phyloP scores from a whole-genome alignment of 2,329 filamentous ascomycete species.

The Ophiostoma sp. region DNA sequence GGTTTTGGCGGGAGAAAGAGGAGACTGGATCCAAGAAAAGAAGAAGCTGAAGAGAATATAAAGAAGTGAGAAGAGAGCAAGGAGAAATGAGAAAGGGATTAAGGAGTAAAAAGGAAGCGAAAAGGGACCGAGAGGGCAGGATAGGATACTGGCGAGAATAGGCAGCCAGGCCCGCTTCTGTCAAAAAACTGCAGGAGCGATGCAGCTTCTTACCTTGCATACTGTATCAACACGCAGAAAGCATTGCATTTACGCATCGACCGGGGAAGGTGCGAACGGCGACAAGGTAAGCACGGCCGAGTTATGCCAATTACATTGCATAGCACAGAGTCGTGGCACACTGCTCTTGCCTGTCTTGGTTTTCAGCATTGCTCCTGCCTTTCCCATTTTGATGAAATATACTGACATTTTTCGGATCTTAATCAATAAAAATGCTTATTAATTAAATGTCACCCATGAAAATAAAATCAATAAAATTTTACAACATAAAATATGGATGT shows the following conservation, averaged over 20 bases:
- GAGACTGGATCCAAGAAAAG: not conserved
- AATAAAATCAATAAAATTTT: not conserved
- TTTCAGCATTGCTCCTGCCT: not conserved
- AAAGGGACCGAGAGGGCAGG: not conserved
- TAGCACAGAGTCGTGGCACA: not conserved
- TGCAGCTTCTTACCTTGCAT: conserved; percentile 8
- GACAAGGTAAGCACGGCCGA: not conserved
- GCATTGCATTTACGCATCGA: not conserved
- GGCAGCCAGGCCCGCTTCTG: conserved; percentile 9
- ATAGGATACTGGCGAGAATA: not conserved
- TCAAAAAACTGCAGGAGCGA: conserved; percentile 14
- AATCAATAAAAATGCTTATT: not conserved
- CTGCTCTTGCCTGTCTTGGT: not conserved
- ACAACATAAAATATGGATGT: not conserved
- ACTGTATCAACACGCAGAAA: not conserved
- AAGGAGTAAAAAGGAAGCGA: not conserved
- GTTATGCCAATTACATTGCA: not conserved
- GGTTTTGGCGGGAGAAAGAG: not conserved
- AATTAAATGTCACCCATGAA: not conserved
- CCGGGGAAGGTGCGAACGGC: not conserved
- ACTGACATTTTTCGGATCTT: not conserved
- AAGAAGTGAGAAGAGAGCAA: no score
- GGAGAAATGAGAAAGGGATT: not conserved
- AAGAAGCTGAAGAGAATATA: not conserved
- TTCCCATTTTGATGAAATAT: not conserved